Conservation (phyloP, 2,329 filamentous ascomycete species). For the Ilyonectria robusta region DNA sequence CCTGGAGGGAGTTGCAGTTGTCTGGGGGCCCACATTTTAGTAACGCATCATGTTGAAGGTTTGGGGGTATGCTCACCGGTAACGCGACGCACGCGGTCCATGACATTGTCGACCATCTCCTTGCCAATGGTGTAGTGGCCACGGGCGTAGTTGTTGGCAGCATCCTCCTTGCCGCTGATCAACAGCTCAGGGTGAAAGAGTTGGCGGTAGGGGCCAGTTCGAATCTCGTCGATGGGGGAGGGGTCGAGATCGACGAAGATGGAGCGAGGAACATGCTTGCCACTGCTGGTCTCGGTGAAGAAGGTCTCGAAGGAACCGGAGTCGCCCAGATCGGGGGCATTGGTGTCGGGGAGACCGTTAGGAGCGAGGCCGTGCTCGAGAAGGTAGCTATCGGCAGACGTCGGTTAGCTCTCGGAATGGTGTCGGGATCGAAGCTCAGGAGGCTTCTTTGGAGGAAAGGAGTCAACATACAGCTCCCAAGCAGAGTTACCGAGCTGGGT, state of each 20-base stretch:
- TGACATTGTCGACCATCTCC: conserved; percentile 80
- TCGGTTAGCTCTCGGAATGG: conserved; percentile 41
- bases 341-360: conserved; percentile 76
- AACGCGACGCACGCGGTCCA: conserved; percentile 79
- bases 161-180: conserved; percentile 83
- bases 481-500: conserved; percentile 82
- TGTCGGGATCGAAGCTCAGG: neutral
- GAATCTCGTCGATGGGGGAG: conserved; percentile 81
- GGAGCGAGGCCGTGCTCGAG: conserved; percentile 79
- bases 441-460: conserved; percentile 34
- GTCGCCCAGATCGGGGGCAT: conserved; percentile 71
- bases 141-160: conserved; percentile 83
- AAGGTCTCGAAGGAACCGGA: conserved; percentile 79
- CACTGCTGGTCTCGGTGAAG: conserved; percentile 79
- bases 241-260: conserved; percentile 82
- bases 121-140: conserved; percentile 84
- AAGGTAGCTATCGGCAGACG: conserved; percentile 69
- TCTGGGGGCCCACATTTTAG: conserved; percentile 60
- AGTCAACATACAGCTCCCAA: conserved; percentile 78
- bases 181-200: conserved; percentile 81
- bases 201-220: conserved; percentile 76
- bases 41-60: conserved; percentile 11
- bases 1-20: conserved; percentile 81
- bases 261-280: conserved; percentile 80
- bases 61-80: conserved; percentile 65